These are phyloP conservation scores for Claviceps purpurea DNA, from an alignment of 2,329 filamentous ascomycete genomes.

Conservation along the genomic window DNA sequence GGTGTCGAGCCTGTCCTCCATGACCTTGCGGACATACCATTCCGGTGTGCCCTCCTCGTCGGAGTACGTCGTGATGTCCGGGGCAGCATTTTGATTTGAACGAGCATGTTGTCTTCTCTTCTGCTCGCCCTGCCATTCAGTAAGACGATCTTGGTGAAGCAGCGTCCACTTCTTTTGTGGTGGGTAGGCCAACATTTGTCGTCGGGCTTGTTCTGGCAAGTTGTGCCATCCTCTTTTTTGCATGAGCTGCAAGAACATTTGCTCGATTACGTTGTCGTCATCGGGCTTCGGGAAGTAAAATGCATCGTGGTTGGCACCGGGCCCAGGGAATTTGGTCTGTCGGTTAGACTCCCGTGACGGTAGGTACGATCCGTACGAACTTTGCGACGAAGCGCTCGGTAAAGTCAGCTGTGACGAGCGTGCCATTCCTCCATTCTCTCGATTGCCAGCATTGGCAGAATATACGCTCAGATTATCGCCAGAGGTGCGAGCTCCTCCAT, in stretches of 20 bases:
- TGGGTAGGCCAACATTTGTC: constrained; percentile 94
- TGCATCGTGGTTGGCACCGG: constrained; percentile 28
- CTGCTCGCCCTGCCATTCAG: constrained; percentile 88
- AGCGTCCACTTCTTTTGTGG: constrained; percentile 95
- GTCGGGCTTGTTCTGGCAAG: constrained; percentile 80
- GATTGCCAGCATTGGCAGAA: constrained; percentile 39
- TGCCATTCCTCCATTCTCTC: constrained; percentile 19
- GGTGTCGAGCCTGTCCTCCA: constrained; percentile 86
- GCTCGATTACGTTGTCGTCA: constrained; percentile 73
- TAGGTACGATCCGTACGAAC: constrained; percentile 34
- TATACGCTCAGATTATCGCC: constrained; percentile 41
- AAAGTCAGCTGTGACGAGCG: constrained; percentile 30
- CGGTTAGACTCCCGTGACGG: constrained; percentile 44
- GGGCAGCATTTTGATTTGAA: constrained; percentile 54
- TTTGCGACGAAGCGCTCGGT: constrained; percentile 43
- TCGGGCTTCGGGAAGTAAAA: constrained; percentile 58
- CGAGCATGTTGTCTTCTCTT: constrained; percentile 68
- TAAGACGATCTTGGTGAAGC: constrained; percentile 85
- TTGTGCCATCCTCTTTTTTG: constrained; percentile 97
- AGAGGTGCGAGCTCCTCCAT: constrained; percentile 42
- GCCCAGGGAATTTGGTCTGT: constrained; percentile 36
- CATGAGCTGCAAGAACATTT: constrained; percentile 89
- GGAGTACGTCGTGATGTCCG: constrained; percentile 61
- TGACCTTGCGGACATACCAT: constrained; percentile 94
- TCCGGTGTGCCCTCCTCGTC: constrained; percentile 94